phyloP scores from a whole-genome alignment of 768 basidiomycete species.

The Rhodocollybia butyracea region DNA sequence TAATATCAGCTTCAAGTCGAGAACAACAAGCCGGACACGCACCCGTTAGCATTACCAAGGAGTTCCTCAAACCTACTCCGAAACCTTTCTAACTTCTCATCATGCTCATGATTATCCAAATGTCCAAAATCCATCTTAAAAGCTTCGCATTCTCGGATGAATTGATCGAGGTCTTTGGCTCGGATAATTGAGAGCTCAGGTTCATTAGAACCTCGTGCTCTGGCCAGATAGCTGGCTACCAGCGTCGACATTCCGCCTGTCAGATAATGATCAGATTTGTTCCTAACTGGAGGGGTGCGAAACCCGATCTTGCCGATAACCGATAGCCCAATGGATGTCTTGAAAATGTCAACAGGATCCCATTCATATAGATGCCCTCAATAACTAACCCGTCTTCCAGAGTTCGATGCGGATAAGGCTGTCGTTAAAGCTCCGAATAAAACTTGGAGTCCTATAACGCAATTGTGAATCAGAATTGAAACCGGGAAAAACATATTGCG shows the following conservation, averaged over 20 bases:
- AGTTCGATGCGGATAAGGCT: slow-evolving; percentile 49
- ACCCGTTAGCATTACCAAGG: slow-evolving; percentile 39
- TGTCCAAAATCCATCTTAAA: slow-evolving; percentile 59
- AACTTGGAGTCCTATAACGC: slow-evolving; percentile 47
- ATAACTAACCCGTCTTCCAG: slow-evolving; percentile 35
- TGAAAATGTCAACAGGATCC: slow-evolving; percentile 16
- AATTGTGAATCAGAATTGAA: background rate
- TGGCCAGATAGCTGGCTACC: slow-evolving; percentile 70
- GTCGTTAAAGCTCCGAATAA: slow-evolving; percentile 66
- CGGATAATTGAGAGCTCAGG: slow-evolving; percentile 60
- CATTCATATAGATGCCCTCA: background rate
- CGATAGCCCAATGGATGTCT: slow-evolving; percentile 33
- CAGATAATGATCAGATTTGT: background rate
- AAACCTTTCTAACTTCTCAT: slow-evolving; percentile 31
- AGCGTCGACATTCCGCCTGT: slow-evolving; percentile 67
- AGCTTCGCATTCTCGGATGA: slow-evolving; percentile 57
- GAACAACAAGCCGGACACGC: slow-evolving; percentile 1
- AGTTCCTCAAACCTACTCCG: slow-evolving; percentile 45
- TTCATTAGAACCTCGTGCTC: slow-evolving; percentile 65
- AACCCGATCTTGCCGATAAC: slow-evolving; percentile 28
- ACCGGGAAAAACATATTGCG: background rate
- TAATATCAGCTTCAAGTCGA: background rate
- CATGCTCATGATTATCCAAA: slow-evolving; percentile 28
- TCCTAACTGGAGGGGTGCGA: background rate
- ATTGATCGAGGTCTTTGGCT: slow-evolving; percentile 61